Conservation (phyloP, 257 asterid genomes). For the Rubia yunnanensis region DNA sequence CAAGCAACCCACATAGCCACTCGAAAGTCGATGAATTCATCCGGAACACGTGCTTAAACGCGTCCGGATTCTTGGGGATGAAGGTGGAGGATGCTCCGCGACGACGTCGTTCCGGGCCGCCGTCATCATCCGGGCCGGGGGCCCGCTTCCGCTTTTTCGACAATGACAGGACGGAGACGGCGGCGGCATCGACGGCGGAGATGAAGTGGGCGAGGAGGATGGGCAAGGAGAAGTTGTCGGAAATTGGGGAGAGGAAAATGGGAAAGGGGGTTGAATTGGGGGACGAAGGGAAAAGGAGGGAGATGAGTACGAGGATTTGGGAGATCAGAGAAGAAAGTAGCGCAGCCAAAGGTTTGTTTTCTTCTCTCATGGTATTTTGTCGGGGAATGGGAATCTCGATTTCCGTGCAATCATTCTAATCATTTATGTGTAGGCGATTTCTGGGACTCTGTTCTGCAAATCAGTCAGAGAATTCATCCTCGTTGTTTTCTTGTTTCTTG, state of each 20-base stretch:
- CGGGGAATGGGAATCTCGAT: conserved; percentile 11
- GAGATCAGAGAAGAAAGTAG: conserved; percentile 57
- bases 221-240: conserved; percentile 15
- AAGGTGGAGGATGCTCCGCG: conserved; percentile 15
- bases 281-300: conserved; percentile 32
- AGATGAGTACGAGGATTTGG: conserved; percentile 34
- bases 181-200: conserved; percentile 37
- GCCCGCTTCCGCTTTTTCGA: conserved; percentile 56
- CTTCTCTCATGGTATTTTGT: conserved; percentile 14
- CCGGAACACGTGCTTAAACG: conserved; percentile 43
- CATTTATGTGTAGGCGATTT: conserved; percentile 1
- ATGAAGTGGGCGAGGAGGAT: conserved; percentile 48
- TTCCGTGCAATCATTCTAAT: conserved; percentile 18
- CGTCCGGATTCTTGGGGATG: conserved; percentile 40
- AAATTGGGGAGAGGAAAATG: conserved; percentile 6
- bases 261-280: conserved; percentile 14
- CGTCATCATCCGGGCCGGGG: conserved; percentile 7
- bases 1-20: conserved; percentile 81
- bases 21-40: conserved; percentile 66
- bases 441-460: background rate
- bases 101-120: conserved; percentile 13
- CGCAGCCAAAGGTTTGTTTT: conserved; percentile 39
- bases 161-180: conserved; percentile 28
- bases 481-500: background rate
- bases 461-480: background rate